Percentiles rank a stretch among this genome's conserved stretches.
phyloP scores from a whole-genome alignment of 1,284 basidiomycete genomes.

The Inonotus obliquus region DNA sequence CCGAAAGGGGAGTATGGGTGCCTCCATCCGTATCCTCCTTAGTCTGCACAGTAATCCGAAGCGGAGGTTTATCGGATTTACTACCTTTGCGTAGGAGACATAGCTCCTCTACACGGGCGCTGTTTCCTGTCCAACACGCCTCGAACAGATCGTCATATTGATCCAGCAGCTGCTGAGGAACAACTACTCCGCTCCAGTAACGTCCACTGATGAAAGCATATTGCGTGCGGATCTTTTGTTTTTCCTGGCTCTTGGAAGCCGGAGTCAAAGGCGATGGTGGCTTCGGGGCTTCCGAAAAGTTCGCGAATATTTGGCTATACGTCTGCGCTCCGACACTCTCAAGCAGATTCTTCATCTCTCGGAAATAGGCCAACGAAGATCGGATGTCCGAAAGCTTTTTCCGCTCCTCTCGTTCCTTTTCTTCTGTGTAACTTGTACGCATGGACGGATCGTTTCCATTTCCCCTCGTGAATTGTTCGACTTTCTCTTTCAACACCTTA shows the following conservation, averaged over 20 bases:
- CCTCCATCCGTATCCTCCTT: background rate
- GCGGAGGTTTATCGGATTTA: slow-evolving; percentile 26
- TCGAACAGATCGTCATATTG: slow-evolving; percentile 31
- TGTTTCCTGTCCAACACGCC: slow-evolving; percentile 47
- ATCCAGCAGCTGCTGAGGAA: slow-evolving; percentile 8
- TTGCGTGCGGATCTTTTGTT: background rate
- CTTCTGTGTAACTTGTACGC: background rate
- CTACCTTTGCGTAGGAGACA: slow-evolving; percentile 39
- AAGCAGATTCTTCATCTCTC: slow-evolving; percentile 34
- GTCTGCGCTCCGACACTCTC: slow-evolving; percentile 38
- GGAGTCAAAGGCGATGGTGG: background rate
- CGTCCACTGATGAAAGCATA: background rate
- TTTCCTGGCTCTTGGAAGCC: background rate
- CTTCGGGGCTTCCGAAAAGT: slow-evolving; percentile 16
- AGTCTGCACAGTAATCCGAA: slow-evolving; percentile 39
- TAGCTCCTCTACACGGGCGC: slow-evolving; percentile 41
- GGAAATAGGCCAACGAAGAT: slow-evolving; percentile 31
- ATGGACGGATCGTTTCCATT: background rate
- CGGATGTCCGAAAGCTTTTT: background rate
- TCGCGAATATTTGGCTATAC: slow-evolving; percentile 37
- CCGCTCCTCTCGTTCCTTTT: background rate
- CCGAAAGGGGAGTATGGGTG: slow-evolving; percentile 44
- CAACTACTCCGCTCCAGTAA: background rate
- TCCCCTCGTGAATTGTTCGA: background rate
- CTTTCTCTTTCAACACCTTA: background rate